Percentiles rank a stretch among this genome's conserved stretches.
Conservation (phyloP, 371 early-diverging fungal genomes). For the Batkoa obscura region DNA sequence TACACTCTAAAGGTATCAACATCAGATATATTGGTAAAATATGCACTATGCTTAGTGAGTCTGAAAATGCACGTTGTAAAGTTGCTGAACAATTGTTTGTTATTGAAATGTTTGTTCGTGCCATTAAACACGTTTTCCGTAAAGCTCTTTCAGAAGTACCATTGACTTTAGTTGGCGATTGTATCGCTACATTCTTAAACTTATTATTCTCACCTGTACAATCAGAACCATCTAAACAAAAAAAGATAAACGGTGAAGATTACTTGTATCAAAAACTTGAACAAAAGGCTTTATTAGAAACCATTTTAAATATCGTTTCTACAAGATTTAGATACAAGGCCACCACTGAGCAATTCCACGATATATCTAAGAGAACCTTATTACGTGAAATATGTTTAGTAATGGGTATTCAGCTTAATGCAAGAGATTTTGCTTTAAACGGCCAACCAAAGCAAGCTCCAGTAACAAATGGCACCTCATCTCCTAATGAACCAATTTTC, state of each 20-base stretch:
- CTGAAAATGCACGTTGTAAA: slow-evolving; percentile 29
- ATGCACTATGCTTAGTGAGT: slow-evolving; percentile 30
- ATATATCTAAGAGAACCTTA: slow-evolving; percentile 34
- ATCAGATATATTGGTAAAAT: slow-evolving; percentile 84
- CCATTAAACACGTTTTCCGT: slow-evolving; percentile 64
- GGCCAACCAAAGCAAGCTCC: slow-evolving; percentile 11
- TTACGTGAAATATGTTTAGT: slow-evolving; percentile 67
- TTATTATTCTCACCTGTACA: slow-evolving; percentile 42
- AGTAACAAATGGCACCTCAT: slow-evolving; percentile 12
- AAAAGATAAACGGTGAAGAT: slow-evolving; percentile 12
- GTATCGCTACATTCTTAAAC: slow-evolving; percentile 65
- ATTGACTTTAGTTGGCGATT: slow-evolving; percentile 28
- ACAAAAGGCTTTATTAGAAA: slow-evolving; percentile 27
- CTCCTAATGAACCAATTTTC: slow-evolving; percentile 23
- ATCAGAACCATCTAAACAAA: slow-evolving; percentile 22
- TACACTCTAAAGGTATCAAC: slow-evolving; percentile 91
- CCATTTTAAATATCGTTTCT: slow-evolving; percentile 34
- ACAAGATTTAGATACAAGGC: slow-evolving; percentile 57
- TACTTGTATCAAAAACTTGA: slow-evolving; percentile 29
- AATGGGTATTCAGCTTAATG: slow-evolving; percentile 63
- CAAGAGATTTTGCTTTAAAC: slow-evolving; percentile 19
- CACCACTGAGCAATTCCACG: slow-evolving; percentile 24
- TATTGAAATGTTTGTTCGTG: slow-evolving; percentile 77
- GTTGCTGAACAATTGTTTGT: slow-evolving; percentile 29
- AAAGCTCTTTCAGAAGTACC: slow-evolving; percentile 32